Evolutionary conservation across 2,329 filamentous ascomycete species (phyloP), one percentile per base, ranked within the genome.

Genomic region (Phyllosticta paracitricarpa): DNA sequence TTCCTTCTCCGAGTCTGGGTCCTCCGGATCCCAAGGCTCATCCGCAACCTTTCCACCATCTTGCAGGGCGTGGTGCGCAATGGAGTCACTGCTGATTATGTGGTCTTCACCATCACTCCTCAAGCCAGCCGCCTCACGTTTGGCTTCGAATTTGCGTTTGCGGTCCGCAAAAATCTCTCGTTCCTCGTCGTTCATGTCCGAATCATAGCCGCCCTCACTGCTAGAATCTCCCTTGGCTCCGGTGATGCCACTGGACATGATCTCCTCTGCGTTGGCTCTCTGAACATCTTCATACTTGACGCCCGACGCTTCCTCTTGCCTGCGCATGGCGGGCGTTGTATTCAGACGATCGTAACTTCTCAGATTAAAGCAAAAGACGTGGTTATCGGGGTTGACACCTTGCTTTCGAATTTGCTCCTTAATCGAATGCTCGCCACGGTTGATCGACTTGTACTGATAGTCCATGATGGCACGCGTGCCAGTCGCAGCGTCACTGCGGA

Each of bases 361-460:
- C 51, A 99, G 78, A 67, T 97, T 97, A 81, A 97, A 99, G 70
- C 96, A 82, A 75, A 95, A 97, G 33, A 99, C 86, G 74, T 97
- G 83, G 63, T 97, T 76, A 67, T 64, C 64, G 0, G 92, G 91
- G 67, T 97, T 86, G 1, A 94, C 83, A 1, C 89, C 91, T 64
- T 89, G 80, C 6, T 83, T 84, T 62, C 80, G 79, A 62, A 97
- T 85, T 70, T 89, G 87, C 51, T 84, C 91, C 67, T 89, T 94
- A 58, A 99, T 97, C 4, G 91, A 96, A 71, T 97, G 81, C 65
- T 95, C 88, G 5, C 94, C 94, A 54, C 94, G 87, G 69, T 88
- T 90, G 66, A 99, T 96, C 0, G 91, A 96, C 75, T 95, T 96
- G 80, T 94, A 99, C 72, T 97, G 94, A 70, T 96, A 97, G 72